Conservation (phyloP, 2,329 filamentous ascomycete genomes). For the Didymella pinodella region DNA sequence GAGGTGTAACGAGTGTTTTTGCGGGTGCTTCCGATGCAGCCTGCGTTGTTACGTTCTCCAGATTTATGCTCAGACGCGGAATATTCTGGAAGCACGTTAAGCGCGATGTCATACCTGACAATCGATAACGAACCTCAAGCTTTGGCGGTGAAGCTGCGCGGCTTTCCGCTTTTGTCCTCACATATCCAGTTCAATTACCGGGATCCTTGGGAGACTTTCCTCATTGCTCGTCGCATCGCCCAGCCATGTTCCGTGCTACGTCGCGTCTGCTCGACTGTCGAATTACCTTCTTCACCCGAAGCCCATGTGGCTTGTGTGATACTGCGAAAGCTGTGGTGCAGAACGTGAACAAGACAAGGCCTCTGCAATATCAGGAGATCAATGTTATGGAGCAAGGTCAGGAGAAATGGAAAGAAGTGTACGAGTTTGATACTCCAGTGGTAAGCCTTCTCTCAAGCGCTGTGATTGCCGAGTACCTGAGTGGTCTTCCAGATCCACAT, state of each 20-base stretch:
- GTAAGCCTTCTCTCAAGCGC: conserved; percentile 56
- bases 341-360: conserved; percentile 70
- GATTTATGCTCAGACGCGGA: conserved; percentile 34
- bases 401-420: conserved; percentile 73
- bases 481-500: conserved; percentile 63
- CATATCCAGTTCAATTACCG: background rate
- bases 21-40: conserved; percentile 19
- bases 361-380: conserved; percentile 73
- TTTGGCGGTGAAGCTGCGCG: conserved; percentile 27
- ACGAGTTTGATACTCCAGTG: conserved; percentile 84
- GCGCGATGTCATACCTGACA: conserved; percentile 18
- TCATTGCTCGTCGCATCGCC: conserved; percentile 3
- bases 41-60: conserved; percentile 23
- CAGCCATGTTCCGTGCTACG: conserved; percentile 45
- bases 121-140: conserved; percentile 8
- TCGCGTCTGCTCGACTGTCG: conserved; percentile 54
- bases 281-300: conserved; percentile 78
- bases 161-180: conserved; percentile 13
- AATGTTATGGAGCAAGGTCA: conserved; percentile 71
- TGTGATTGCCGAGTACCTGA: conserved; percentile 32
- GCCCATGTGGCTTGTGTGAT: conserved; percentile 74
- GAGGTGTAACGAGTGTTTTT: conserved; percentile 10
- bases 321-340: conserved; percentile 73
- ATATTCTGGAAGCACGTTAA: conserved; percentile 47
- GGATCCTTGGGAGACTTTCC: background rate